phyloP scores from a whole-genome alignment of 1,284 basidiomycete genomes.

The Peniophora sp. region DNA sequence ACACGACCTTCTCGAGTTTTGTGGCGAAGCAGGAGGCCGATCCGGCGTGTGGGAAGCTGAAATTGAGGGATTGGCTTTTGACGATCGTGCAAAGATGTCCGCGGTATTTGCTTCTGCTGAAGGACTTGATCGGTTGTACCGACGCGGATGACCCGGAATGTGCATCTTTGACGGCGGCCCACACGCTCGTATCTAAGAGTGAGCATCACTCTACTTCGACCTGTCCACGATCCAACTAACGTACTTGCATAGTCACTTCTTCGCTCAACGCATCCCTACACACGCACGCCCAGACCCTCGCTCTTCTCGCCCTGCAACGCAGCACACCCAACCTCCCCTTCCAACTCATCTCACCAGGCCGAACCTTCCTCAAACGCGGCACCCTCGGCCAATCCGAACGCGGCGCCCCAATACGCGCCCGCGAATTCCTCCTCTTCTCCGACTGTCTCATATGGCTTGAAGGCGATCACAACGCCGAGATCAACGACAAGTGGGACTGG shows the following conservation, averaged over 20 bases:
- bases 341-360: conserved; percentile 69
- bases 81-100: conserved; percentile 84
- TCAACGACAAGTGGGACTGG: conserved; percentile 18
- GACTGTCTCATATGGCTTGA: conserved; percentile 77
- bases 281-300: conserved; percentile 66
- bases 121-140: conserved; percentile 67
- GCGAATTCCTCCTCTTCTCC: conserved; percentile 75
- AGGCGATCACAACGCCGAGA: conserved; percentile 25
- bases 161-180: conserved; percentile 46
- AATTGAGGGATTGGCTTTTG: conserved; percentile 77
- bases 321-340: conserved; percentile 69
- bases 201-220: conserved; percentile 12
- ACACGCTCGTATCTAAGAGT: conserved; percentile 72
- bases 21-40: conserved; percentile 54
- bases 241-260: conserved; percentile 50
- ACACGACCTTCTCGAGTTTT: conserved; percentile 52
- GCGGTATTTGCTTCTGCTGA: conserved; percentile 73
- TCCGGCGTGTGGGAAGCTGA: conserved; percentile 62
- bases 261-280: conserved; percentile 74
- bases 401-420: conserved; percentile 41
- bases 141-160: conserved; percentile 58
- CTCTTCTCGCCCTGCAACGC: conserved; percentile 69
- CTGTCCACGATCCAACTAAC: conserved; percentile 5
- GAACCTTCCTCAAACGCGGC: conserved; percentile 67
- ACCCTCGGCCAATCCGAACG: conserved; percentile 48